Evolutionary conservation across 176 grass and related monocot genomes (phyloP), one percentile per base, ranked within the genome.

Genomic region (Dactylis glomerata): DNA sequence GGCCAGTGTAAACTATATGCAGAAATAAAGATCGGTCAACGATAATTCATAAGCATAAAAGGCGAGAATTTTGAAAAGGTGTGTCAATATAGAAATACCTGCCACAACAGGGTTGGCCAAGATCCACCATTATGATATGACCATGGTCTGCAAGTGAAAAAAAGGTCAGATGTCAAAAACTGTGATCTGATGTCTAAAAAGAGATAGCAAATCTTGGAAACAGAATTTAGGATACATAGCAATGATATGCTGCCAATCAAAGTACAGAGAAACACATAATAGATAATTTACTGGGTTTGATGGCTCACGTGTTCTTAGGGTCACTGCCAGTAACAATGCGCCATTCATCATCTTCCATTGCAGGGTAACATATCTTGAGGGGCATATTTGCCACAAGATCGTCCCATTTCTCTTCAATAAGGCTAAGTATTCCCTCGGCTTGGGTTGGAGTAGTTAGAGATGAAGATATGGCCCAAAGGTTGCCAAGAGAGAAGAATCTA

Each of bases 71-170:
- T 31, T 74, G 42, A 28, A 52, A 62, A 63, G 14, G 19, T 77
- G 24, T 54, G 2, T 58, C 13, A 26, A 45, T 66, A 73, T 79
- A 31, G 13, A 68, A 17, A 8, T 94, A 98, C 96, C 96, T 98
- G 96, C 96, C 96, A 98, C 76, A 98, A 52, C 19, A 98, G 88
- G 33, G 96, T 98, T 86, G 96, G 96, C 96, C 96, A 98, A 73
- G 96, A 98, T 84, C 96, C 96, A 87, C 93, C 93, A 86, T 98
- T 98, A 88, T 98, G 96, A 92, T 98, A 98, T 20, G 96, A 98
- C 96, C 96, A 98, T 62, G 96, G 93, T 20, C 96, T 98, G 93
- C 49, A 91, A 28, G 74, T 85, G 26, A 65, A 92, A 3, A 89
- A 59, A 83, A 83, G 27, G 40, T 69, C 52, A 86, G 47, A 81